Base-by-base conservation (phyloP, 495 filamentous ascomycete species). In the Friedmanniomyces simplex region DNA sequence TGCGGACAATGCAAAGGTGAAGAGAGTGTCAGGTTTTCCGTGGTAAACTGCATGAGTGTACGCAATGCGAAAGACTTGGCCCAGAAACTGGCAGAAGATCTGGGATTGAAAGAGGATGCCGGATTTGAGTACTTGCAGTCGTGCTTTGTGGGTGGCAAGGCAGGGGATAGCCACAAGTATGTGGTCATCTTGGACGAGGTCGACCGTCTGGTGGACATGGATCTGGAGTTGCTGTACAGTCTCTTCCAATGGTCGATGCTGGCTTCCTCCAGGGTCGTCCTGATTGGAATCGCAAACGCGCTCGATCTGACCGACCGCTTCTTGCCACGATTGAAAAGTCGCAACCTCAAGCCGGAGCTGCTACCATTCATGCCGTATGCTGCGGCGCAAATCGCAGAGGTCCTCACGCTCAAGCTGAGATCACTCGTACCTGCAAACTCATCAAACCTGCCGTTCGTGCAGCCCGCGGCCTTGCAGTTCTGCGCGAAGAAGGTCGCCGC, bases 31-130 rank as follows among this genome's bases (percentile, higher is more conserved):
- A 83, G 81, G 64, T 81, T 81, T 42, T 80, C 82, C 1, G 89
- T 91, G 67, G 73, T 99, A 74, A 99, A 99, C 64, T 99, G 93
- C 70, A 95, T 95, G 81, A 93, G 89, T 69, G 85, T 95, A 69
- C 91, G 93, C 62, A 82, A 78, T 54, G 83, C 89, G 6, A 79
- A 80, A 56, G 90, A 94, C 63, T 78, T 97, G 21, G 94, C 89
- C 67, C 76, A 78, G 59, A 88, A 79, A 37, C 73, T 98, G 26
- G 66, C 89, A 32, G 78, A 82, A 59, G 78, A 84, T 54, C 75
- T 88, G 21, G 78, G 80, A 42, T 72, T 79, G 20, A 77, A 79
- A 54, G 76, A 74, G 37, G 74, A 83, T 37, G 30, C 41, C 13
- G 57, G 57, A 16, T 50, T 57, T 24, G 61, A 59, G 4, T 53